A percentile compares a stretch with the other conserved stretches of the same genome.
These are phyloP conservation scores for Vaccinium macrocarpon DNA, from an alignment of 148 eudicot genomes.

Conservation along the genomic window DNA sequence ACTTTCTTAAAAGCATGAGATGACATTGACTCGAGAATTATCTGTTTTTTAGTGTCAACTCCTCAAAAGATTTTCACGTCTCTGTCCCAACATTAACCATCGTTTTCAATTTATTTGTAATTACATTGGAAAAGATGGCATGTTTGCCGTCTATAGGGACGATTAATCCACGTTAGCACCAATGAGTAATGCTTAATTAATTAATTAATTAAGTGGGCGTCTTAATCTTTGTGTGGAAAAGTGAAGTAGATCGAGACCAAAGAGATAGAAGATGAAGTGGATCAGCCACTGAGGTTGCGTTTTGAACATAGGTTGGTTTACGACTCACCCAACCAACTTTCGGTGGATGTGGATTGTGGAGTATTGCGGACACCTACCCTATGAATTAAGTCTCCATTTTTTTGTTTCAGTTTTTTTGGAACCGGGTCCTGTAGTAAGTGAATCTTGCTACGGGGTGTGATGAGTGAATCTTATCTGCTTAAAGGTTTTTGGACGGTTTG, in stretches of 20 bases:
- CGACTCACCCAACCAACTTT: not conserved
- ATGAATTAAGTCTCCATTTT: too few species aligned
- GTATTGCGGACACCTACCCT: not conserved
- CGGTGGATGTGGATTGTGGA: not conserved
- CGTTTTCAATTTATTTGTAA: too few species aligned
- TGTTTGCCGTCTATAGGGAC: not conserved
- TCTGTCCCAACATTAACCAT: not conserved
- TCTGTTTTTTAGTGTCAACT: not conserved
- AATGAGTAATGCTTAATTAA: not conserved
- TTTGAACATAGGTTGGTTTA: not conserved
- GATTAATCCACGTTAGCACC: not conserved
- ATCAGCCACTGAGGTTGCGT: not conserved
- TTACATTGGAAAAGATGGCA: not conserved
- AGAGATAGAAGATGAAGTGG: not conserved
- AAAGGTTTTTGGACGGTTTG: too few species aligned
- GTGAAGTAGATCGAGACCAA: not conserved
- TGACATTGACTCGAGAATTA: not conserved
- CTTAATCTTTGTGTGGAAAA: not conserved
- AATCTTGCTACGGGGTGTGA: too few species aligned
- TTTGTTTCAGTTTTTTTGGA: too few species aligned
- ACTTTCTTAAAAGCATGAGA: not conserved
- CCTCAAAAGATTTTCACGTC: not conserved
- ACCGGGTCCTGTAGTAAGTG: too few species aligned
- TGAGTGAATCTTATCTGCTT: too few species aligned
- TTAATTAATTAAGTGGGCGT: not conserved